These are phyloP conservation scores for Scedosporium aurantiacum DNA, from an alignment of 2,329 filamentous ascomycete genomes.

Conservation along the genomic window DNA sequence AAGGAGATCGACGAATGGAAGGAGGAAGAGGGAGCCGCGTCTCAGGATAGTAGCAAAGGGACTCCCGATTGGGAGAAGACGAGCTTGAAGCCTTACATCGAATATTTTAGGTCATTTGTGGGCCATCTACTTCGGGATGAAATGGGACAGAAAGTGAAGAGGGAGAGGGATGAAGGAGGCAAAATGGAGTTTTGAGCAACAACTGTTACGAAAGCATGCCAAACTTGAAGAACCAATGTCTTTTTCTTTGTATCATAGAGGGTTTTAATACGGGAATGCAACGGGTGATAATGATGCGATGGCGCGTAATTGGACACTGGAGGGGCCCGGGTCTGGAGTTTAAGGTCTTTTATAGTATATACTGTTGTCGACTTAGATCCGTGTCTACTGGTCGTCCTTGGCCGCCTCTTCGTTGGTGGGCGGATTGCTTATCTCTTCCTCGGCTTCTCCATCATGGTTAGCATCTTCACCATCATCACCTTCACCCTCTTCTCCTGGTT, in stretches of 20 bases:
- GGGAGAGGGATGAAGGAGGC: constrained; percentile 39
- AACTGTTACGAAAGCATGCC: background rate
- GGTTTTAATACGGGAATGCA: background rate
- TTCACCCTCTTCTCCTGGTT: constrained; percentile 6
- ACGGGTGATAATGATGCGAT: background rate
- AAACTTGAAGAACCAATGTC: background rate
- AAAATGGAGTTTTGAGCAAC: constrained; percentile 39
- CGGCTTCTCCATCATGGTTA: background rate
- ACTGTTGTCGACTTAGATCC: background rate
- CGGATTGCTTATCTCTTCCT: constrained; percentile 6
- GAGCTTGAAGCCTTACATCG: constrained; percentile 81
- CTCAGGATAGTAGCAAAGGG: constrained; percentile 16
- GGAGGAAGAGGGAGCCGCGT: constrained; percentile 27
- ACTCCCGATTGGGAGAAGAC: constrained; percentile 94
- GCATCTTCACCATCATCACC: constrained; percentile 4
- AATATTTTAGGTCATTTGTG: constrained; percentile 79
- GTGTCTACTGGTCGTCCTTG: background rate
- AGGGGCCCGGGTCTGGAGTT: background rate
- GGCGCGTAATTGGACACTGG: background rate
- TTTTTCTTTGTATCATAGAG: background rate
- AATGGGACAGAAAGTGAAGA: constrained; percentile 38
- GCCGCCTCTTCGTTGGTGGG: constrained; percentile 4
- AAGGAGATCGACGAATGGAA: constrained; percentile 79
- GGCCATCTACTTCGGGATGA: constrained; percentile 67
- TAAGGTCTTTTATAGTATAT: background rate